Evolutionary conservation across 1,284 basidiomycete species (phyloP).

Genomic region (Rhodotorula sp.): DNA sequence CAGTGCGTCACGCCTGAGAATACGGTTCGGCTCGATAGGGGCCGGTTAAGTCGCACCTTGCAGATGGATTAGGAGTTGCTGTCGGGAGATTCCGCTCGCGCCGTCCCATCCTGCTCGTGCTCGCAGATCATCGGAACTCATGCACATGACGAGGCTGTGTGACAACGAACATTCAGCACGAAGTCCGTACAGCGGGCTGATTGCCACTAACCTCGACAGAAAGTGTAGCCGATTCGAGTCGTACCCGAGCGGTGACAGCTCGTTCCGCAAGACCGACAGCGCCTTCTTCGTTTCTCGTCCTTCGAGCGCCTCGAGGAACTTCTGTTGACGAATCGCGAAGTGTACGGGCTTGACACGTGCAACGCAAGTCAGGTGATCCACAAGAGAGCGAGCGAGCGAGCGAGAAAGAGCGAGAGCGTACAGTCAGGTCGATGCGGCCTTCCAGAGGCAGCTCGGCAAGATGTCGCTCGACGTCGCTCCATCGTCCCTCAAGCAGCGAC

Average conservation of each 20-base stretch:
- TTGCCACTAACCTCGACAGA: too few relatives aligned
- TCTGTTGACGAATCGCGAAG: conserved; percentile 89
- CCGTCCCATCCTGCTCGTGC: conserved; percentile 87
- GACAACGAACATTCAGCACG: too few relatives aligned
- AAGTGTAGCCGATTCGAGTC: conserved; percentile 77
- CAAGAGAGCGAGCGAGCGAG: neutral
- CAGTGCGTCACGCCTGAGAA: neutral
- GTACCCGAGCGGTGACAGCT: conserved; percentile 75
- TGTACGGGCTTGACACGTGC: conserved; percentile 62
- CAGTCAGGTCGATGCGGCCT: conserved; percentile 37
- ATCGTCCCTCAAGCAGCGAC: conserved; percentile 78
- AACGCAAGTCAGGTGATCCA: neutral
- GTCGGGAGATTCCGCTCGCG: conserved; percentile 73
- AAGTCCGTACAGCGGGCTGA: too few relatives aligned
- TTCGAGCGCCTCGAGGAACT: conserved; percentile 94
- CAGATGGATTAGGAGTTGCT: conserved; percentile 70
- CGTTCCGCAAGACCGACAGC: conserved; percentile 78
- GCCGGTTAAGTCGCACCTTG: conserved; percentile 62
- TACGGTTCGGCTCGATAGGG: accelerated
- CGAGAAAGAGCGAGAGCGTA: neutral
- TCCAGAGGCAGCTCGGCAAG: conserved; percentile 56
- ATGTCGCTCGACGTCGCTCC: conserved; percentile 75
- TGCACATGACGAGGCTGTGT: conserved; percentile 81
- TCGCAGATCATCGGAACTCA: conserved; percentile 77
- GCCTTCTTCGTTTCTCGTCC: conserved; percentile 77